Evolutionary conservation across 345 rosid genomes (phyloP).

Genomic region (Lepidium sativum): DNA sequence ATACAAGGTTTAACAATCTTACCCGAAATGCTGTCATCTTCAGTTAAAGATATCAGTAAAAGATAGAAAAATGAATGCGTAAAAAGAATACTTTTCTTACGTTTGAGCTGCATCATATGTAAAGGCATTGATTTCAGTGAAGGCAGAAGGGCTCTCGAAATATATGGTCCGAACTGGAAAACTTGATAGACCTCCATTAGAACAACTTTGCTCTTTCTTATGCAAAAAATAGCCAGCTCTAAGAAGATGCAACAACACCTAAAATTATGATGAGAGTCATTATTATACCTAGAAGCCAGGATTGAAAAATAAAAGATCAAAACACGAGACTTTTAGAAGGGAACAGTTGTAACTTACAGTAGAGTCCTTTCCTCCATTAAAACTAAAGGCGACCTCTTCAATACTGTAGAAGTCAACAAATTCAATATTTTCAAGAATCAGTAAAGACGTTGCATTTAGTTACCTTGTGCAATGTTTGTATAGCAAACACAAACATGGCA

Average conservation of each 20-base stretch:
- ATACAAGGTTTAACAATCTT: neutral
- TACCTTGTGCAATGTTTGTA: neutral
- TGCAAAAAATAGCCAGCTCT: constrained; percentile 87
- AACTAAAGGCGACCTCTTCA: constrained; percentile 97
- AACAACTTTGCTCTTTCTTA: constrained; percentile 43
- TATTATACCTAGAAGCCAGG: constrained; percentile 7
- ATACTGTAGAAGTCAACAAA: constrained; percentile 36
- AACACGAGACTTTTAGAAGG: constrained; percentile 5
- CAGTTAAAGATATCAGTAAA: neutral
- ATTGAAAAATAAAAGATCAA: neutral
- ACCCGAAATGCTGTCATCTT: neutral
- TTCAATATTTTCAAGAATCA: constrained; percentile 21
- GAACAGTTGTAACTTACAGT: constrained; percentile 49
- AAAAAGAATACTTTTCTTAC: constrained; percentile 30
- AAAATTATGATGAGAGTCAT: constrained; percentile 24
- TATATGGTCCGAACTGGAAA: constrained; percentile 90
- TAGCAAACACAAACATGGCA: neutral
- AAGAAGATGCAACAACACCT: constrained; percentile 91
- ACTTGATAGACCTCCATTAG: constrained; percentile 47
- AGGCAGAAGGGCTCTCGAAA: constrained; percentile 79
- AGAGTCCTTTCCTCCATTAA: constrained; percentile 98
- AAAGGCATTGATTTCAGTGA: constrained; percentile 84
- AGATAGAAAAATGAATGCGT: neutral
- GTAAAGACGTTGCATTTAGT: neutral
- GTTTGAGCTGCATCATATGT: constrained; percentile 71